A percentile compares a stretch with the other conserved stretches of the same genome.
Conservation (phyloP, 1,284 basidiomycete species). For the Cerioporus squamosus region DNA sequence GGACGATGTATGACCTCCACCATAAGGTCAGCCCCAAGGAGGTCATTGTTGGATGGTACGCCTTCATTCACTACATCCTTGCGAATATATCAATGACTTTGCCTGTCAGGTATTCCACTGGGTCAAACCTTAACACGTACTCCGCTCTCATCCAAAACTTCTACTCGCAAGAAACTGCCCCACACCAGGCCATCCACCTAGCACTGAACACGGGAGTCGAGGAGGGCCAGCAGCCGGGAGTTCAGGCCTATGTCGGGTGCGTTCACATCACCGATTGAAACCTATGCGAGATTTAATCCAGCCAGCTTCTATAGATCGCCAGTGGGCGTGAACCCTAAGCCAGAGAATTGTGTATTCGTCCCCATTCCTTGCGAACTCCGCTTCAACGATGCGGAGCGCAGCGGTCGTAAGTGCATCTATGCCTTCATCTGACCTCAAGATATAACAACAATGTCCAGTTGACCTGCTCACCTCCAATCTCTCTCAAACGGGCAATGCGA, state of each 20-base stretch:
- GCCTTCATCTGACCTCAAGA: background rate
- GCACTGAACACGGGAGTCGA: conserved; percentile 89
- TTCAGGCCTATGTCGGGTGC: conserved; percentile 89
- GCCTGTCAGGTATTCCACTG: conserved; percentile 85
- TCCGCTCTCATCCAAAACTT: conserved; percentile 99
- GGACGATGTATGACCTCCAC: conserved; percentile 91
- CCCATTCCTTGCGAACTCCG: conserved; percentile 85
- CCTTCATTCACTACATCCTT: conserved; percentile 18
- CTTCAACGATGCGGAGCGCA: conserved; percentile 83
- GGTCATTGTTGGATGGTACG: conserved; percentile 89
- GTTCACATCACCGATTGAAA: conserved; percentile 25
- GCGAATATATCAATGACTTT: conserved; percentile 6
- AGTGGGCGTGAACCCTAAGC: conserved; percentile 84
- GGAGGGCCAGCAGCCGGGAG: conserved; percentile 74
- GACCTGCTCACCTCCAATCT: conserved; percentile 67
- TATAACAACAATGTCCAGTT: conserved; percentile 50
- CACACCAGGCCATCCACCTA: conserved; percentile 91
- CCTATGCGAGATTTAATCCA: background rate
- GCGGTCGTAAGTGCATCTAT: conserved; percentile 70
- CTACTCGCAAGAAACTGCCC: conserved; percentile 90
- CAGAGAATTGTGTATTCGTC: conserved; percentile 91
- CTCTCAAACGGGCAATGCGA: conserved; percentile 49
- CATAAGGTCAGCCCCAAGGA: conserved; percentile 86
- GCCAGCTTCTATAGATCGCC: conserved; percentile 59
- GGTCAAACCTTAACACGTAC: conserved; percentile 91